A percentile compares a stretch with the other conserved stretches of the same genome.
These are phyloP conservation scores for Iris macrosiphon DNA, from an alignment of 106 monocot species.

Conservation along the genomic window DNA sequence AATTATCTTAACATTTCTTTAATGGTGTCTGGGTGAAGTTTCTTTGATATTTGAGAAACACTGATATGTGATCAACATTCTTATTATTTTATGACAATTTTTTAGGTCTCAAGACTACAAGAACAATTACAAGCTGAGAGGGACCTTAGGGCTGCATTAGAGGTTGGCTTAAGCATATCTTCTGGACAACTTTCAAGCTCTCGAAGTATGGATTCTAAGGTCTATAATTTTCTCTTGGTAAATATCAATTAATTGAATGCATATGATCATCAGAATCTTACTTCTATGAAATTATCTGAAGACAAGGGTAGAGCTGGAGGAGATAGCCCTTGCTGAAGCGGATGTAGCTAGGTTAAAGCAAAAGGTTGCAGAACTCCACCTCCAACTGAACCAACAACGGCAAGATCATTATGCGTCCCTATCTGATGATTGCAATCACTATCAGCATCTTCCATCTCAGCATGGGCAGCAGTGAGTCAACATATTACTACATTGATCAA, in stretches of 20 bases:
- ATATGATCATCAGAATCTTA: conserved; percentile 3
- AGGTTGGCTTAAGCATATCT: conserved; percentile 97
- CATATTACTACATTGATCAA: no score
- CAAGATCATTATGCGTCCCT: conserved; percentile 74
- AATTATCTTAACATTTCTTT: no score
- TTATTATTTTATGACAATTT: neutral
- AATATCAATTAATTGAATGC: neutral
- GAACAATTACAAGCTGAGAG: conserved; percentile 97
- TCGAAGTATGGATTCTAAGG: conserved; percentile 89
- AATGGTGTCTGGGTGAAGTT: no score
- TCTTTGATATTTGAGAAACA: no score
- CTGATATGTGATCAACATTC: conserved; percentile 9
- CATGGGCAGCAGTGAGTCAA: conserved; percentile 52
- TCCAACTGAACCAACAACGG: conserved; percentile 91
- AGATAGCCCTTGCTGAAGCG: conserved; percentile 98
- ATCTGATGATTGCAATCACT: conserved; percentile 45
- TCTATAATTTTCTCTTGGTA: neutral
- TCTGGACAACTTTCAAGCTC: conserved; percentile 87
- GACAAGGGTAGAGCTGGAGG: conserved; percentile 98
- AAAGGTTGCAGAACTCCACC: conserved; percentile 96
- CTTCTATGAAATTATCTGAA: conserved; percentile 22
- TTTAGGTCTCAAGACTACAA: conserved; percentile 89
- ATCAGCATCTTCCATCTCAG: conserved; percentile 57
- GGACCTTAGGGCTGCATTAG: conserved; percentile 95
- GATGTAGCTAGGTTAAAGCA: conserved; percentile 97